Evolutionary conservation across 148 eudicot species (phyloP), one percentile per base, ranked within the genome.

Genomic region (Pouteria glomerata): DNA sequence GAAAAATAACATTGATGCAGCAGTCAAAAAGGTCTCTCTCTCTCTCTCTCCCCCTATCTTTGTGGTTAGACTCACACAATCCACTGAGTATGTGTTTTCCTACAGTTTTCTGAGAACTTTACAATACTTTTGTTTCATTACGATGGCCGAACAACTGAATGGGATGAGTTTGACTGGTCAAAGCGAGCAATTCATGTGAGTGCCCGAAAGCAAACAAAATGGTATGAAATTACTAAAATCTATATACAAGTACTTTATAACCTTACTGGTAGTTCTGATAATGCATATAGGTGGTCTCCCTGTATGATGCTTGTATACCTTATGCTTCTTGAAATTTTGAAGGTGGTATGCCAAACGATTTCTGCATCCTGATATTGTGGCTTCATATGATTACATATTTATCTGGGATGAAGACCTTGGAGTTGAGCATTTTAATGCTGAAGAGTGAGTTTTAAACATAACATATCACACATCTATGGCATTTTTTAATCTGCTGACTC

Each of bases 271-370:
- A 12, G n/a, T 53, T 23, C 31, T 27, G 41, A 65, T 52, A 6
- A 15, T 52, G 56, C 60, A 48, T 59, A 7, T 75, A 24, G 8
- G 0, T 31, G 57, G 55, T 13, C 52, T 42, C 10, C 66, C 8
- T 27, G n/a, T 65, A 29, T 23, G 24, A 6, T n/a, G n/a, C 41
- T 39, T 29, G 66, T 73, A 79, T 12, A 37, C 44, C 16, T 42
- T n/a, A 8, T 75, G 71, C n/a, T 60, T 16, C 42, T 27, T 69
- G 16, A 53, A 62, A 59, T 18, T 56, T 70, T 65, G 62, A 79
- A 96, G 99, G 99, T 96, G 99, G 99, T 96, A 80, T 64, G 99
- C 97, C 0, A 96, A 96, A 73, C 77, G 99, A 63, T 96, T 96
- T 71, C 83, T 96, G 61, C 97, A 92, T 81, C 99, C 99, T 0